Evolutionary conservation across 202 grass and related monocot species (phyloP), one percentile per base, ranked within the genome.

Genomic region (Panicum virgatum): DNA sequence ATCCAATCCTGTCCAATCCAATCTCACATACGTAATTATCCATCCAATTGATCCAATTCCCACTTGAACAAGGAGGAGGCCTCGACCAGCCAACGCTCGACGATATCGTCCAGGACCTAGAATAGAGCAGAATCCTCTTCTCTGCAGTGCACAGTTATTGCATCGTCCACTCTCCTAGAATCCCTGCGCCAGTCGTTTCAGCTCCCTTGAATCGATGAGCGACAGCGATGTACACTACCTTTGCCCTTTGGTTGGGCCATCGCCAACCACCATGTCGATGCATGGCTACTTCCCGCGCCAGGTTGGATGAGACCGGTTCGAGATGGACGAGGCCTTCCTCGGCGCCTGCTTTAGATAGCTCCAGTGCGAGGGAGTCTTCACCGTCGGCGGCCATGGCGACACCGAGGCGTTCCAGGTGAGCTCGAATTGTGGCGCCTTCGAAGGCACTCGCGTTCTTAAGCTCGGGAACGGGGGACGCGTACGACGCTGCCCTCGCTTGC

Each of bases 291-390:
- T 68, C 65, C 38, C 83, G 50, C 83, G 79, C 0, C 82, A 85
- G 79, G 30, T 58, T 3, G 70, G 88, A 52, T 89, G 83, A 56
- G 66, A 48, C 5, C 59, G 79, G 40, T 68, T 89, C 73, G 83
- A 86, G 14, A 38, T 78, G 50, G 88, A 89, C 66, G 88, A 89
- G 20, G 73, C 67, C 19, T 86, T 89, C 79, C 83, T 81, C 2
- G 77, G 77, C 3, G 62, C 52, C n/a, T 86, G 84, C 70, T 86
- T 86, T 22, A 66, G 73, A 12, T 78, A 85, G 83, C 73, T 82
- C 59, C 88, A 89, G 50, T 78, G 43, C 52, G 70, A 76, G 43
- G 72, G 13, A 1, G 50, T 9, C 75, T 23, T 62, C n/a, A 30
- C 30, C 8, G 62, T 53, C n/a, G 62, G 7, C 39, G 51, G 2